A percentile compares a stretch with the other conserved stretches of the same genome.
phyloP scores from a whole-genome alignment of 2,329 filamentous ascomycete genomes.

The Aspergillus sp. region DNA sequence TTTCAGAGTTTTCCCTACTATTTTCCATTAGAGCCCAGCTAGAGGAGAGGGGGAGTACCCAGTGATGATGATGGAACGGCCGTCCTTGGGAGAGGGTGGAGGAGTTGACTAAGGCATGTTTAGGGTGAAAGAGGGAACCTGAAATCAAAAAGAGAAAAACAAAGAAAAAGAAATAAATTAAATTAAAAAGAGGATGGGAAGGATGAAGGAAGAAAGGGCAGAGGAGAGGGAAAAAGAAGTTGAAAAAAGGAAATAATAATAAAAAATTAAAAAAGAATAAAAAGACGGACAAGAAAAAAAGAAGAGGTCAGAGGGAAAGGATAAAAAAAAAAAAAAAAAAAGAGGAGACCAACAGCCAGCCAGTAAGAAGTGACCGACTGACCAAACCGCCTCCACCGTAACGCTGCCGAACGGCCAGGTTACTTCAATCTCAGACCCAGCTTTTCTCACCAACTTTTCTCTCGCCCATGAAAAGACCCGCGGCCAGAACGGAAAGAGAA shows the following conservation, averaged over 20 bases:
- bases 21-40: not conserved
- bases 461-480: not conserved
- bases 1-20: constrained; percentile 7
- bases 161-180: too few relatives aligned
- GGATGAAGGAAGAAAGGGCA: too few relatives aligned
- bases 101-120: constrained; percentile 4
- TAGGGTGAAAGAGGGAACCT: not conserved
- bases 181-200: too few relatives aligned
- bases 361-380: not conserved
- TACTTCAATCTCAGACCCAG: not conserved
- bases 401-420: constrained; percentile 1
- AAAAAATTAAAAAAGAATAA: not conserved
- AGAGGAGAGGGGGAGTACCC: not conserved
- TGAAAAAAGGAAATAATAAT: not conserved
- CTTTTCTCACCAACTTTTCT: not conserved
- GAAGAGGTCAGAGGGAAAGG: not conserved
- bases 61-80: not conserved
- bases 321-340: not conserved
- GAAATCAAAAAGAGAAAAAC: too few relatives aligned
- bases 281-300: not conserved
- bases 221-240: not conserved
- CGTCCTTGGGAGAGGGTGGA: not conserved
- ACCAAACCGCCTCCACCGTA: constrained; percentile 2
- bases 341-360: not conserved
- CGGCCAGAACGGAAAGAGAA: constrained; percentile 9